Evolutionary conservation across 192 early-diverging fungal species (phyloP).

Genomic region (Coemansia reversa): DNA sequence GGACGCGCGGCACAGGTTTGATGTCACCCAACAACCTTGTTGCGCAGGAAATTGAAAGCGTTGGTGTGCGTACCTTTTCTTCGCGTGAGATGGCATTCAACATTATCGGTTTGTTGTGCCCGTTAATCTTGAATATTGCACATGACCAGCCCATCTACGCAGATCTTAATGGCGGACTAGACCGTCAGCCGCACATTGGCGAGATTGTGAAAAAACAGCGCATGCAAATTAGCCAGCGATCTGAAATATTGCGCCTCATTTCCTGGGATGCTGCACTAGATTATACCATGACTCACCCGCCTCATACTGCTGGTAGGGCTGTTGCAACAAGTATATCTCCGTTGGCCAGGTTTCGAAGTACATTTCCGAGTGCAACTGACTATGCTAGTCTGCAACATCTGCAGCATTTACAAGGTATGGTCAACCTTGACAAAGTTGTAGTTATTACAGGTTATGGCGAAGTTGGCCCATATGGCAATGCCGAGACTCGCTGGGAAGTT

Average conservation of each 20-base stretch:
- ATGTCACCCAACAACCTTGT: slow-evolving; percentile 88
- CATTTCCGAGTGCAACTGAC: slow-evolving; percentile 1
- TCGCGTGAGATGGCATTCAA: slow-evolving; percentile 95
- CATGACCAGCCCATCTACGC: slow-evolving; percentile 84
- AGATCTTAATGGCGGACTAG: slow-evolving; percentile 79
- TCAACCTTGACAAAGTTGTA: slow-evolving; percentile 86
- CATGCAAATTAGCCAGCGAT: not conserved
- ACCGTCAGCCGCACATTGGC: not conserved
- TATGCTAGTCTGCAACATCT: slow-evolving; percentile 69
- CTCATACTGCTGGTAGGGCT: not conserved
- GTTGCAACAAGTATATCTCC: not conserved
- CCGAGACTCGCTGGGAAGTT: slow-evolving; percentile 93
- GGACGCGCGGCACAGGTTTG: slow-evolving; percentile 92
- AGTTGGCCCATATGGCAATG: slow-evolving; percentile 85
- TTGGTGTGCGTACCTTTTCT: slow-evolving; percentile 89
- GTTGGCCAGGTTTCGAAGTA: not conserved
- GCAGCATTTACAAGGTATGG: slow-evolving; percentile 64
- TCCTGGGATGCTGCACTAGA: not conserved
- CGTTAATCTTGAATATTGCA: slow-evolving; percentile 68
- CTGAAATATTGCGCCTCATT: not conserved
- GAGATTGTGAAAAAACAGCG: not conserved
- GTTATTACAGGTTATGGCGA: slow-evolving; percentile 91
- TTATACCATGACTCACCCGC: not conserved
- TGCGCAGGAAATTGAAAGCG: slow-evolving; percentile 79
- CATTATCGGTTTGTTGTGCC: slow-evolving; percentile 86